These are phyloP conservation scores for Paspalum vaginatum DNA, from an alignment of 176 grass and related monocot genomes.

Conservation along the genomic window DNA sequence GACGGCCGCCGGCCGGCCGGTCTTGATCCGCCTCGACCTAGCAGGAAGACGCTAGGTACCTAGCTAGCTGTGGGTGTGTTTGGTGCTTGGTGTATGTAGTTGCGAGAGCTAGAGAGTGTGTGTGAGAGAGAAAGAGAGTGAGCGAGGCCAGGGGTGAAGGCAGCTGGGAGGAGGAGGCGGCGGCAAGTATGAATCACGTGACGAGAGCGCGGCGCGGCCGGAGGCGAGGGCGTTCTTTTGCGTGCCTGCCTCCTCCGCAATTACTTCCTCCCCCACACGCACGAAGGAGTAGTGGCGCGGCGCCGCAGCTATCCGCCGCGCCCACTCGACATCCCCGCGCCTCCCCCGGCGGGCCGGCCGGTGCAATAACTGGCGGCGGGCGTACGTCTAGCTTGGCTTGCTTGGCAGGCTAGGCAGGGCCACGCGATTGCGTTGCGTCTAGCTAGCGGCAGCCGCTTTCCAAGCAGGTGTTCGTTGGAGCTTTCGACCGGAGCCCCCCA, in stretches of 20 bases:
- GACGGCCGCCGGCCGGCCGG: neutral
- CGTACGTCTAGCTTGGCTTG: slow-evolving; percentile 18
- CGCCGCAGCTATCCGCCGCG: slow-evolving; percentile 19
- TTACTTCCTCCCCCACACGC: slow-evolving; percentile 9
- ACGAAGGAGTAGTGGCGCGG: neutral
- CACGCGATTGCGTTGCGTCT: neutral
- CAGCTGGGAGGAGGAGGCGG: neutral
- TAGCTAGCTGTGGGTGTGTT: slow-evolving; percentile 21
- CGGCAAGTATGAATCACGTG: slow-evolving; percentile 44
- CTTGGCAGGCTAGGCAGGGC: neutral
- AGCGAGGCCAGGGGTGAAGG: too few species aligned
- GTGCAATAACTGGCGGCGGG: slow-evolving; percentile 41
- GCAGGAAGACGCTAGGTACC: neutral
- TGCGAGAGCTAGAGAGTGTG: neutral
- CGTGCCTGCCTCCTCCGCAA: slow-evolving; percentile 38
- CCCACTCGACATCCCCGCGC: neutral
- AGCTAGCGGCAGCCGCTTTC: too few species aligned
- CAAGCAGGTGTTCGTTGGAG: too few species aligned
- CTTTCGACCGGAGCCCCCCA: too few species aligned
- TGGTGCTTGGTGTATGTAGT: slow-evolving; percentile 20
- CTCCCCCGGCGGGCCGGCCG: neutral
- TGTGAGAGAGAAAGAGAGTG: neutral
- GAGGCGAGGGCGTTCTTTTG: slow-evolving; percentile 33
- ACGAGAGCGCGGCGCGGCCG: neutral
- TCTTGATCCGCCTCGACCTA: slow-evolving; percentile 31